Evolutionary conservation across 1,284 basidiomycete genomes (phyloP), one percentile per base, ranked within the genome.

Genomic region (Ganoderma sp.): DNA sequence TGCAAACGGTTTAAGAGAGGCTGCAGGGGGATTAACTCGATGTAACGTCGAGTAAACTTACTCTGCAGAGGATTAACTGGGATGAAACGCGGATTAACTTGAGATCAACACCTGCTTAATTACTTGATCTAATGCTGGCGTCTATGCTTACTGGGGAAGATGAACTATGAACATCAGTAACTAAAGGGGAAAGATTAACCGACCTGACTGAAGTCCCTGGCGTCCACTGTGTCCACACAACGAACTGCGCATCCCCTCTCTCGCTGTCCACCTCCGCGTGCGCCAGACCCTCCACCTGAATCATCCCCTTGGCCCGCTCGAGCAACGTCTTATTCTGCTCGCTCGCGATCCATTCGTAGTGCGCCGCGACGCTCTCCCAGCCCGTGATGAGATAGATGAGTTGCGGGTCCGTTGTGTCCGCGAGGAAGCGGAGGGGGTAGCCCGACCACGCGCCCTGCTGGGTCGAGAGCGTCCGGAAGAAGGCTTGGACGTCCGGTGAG

Each of bases 331-430:
- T 79, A 64, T 85, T 85, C 67, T 73, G 74, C 10, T 80, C 77
- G 70, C 82, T 82, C 14, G 67, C 71, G 43, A 84, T 82, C 84
- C 84, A 86, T 41, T 77, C 74, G 32, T 79, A 64, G 68, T 86
- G 85, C 10, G 80, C 80, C 10, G 71, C 70, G 22, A 82, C 80
- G 67, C 78, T 77, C 62, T 76, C 64, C 86, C 85, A 87, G 4
- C 84, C 84, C 3, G 83, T 81, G 48, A 85, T 69, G 48, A 87
- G 72, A 72, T 82, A 81, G 2, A 85, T 65, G 43, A 75, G 68
- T 3, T 63, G 66, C 3, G 75, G 61, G 42, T 75, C 69, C 6
- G 66, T 42, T 17, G 68, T 63, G 65, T 80, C 75, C 15, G 75
- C 71, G 75, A 81, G 84, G 73, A 81, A 83, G 34, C 74, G 71